Evolutionary conservation across 169 alveolate species (phyloP), one percentile per base, ranked within the genome.

Genomic region (Eimeria sp.): DNA sequence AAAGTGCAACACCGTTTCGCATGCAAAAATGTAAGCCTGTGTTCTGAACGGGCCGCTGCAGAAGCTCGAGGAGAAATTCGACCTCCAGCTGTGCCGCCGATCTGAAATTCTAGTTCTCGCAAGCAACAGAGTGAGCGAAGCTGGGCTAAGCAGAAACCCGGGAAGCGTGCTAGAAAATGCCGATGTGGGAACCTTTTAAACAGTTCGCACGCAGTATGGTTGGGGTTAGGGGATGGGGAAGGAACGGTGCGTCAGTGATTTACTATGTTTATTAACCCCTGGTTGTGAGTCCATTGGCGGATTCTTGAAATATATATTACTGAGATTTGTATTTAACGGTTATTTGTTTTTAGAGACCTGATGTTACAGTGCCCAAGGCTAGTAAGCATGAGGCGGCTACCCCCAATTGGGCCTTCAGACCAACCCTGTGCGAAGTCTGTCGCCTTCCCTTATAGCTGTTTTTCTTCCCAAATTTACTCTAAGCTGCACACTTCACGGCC

Each of bases 401-500:
- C 30, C 58, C 30, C 27, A 27, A 25, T 3, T 87, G 93, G 75
- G 54, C 82, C 49, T 87, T 87, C 45, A 87, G n/a, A 10, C 93
- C 93, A 34, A 87, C 93, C 25, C 83, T 87, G 51, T 87, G 93
- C 93, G 82, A 63, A 63, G 93, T 87, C 63, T 34, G 82, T 87
- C 40, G 27, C 54, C 20, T 30, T 43, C 30, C 25, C 30, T 43
- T 22, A 3, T 80, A 40, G 43, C 40, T 7, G 40, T 9, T 25
- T 49, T n/a, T 43, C 47, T 7, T 5, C 30, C 9, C 10, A 34
- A 34, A 3, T 18, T 20, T 40, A n/a, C 18, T 6, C 83, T 40
- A 9, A 67, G 78, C 27, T n/a, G 18, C 78, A 27, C 25, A 6
- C 7, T 67, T 4, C 78, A 27, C 0, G 7, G 78, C 78, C 78